Conservation (phyloP, 208 protist species). For the Wallacemonas sp. region DNA sequence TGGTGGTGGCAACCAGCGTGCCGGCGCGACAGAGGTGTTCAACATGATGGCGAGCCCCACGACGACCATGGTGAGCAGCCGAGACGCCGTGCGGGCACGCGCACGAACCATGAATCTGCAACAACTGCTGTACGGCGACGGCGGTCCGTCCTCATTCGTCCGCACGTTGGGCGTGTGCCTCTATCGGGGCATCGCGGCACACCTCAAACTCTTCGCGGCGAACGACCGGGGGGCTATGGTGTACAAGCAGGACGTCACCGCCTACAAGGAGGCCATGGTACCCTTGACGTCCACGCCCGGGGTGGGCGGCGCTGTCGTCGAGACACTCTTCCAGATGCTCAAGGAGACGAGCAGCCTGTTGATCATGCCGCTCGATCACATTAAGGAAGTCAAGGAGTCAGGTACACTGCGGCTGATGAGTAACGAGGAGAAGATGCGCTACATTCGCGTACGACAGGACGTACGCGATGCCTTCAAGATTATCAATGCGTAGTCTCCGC, state of each 20-base stretch:
- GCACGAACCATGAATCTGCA: slow-evolving; percentile 79
- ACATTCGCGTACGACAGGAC: slow-evolving; percentile 78
- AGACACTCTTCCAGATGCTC: slow-evolving; percentile 75
- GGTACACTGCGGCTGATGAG: slow-evolving; percentile 72
- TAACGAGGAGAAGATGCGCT: slow-evolving; percentile 73
- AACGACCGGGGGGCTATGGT: slow-evolving; percentile 77
- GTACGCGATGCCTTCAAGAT: slow-evolving; percentile 57
- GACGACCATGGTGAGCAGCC: slow-evolving; percentile 11
- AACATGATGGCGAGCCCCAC: slow-evolving; percentile 9
- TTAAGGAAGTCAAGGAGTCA: slow-evolving; percentile 80
- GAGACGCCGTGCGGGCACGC: slow-evolving; percentile 49
- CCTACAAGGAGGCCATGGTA: slow-evolving; percentile 80
- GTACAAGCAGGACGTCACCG: slow-evolving; percentile 90
- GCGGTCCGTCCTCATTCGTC: slow-evolving; percentile 78
- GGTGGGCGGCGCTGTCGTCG: slow-evolving; percentile 79
- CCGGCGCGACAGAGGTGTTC: background rate
- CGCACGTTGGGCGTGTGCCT: slow-evolving; percentile 85
- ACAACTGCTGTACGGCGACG: slow-evolving; percentile 83
- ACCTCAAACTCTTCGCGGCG: slow-evolving; percentile 67
- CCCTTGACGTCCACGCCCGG: slow-evolving; percentile 70
- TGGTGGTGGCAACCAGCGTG: background rate
- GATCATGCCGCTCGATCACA: slow-evolving; percentile 79
- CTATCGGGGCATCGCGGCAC: slow-evolving; percentile 71
- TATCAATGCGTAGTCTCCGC: slow-evolving; percentile 47
- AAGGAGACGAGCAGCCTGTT: slow-evolving; percentile 84